phyloP scores from a whole-genome alignment of 495 filamentous ascomycete genomes.

The Pyronema domesticum region DNA sequence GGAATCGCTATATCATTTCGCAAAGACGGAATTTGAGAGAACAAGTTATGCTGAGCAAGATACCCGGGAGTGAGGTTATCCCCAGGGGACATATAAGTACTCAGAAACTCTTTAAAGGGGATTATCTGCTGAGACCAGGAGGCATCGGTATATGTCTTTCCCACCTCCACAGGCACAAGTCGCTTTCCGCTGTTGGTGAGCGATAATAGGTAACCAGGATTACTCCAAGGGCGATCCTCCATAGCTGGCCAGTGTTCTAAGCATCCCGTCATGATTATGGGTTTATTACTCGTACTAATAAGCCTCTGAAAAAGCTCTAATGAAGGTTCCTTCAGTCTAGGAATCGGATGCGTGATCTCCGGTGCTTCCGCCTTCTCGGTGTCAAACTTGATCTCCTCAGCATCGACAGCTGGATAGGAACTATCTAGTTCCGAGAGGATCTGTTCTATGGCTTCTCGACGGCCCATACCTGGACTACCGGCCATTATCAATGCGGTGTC shows the following conservation, averaged over 20 bases:
- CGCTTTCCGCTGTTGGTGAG: conserved; percentile 60
- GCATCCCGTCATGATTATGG: conserved; percentile 50
- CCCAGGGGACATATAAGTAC: conserved; percentile 10
- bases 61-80: conserved; percentile 38
- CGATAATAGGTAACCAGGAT: conserved; percentile 52
- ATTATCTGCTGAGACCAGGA: conserved; percentile 77
- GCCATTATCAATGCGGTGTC: conserved; percentile 73
- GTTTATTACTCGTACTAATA: conserved; percentile 35
- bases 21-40: conserved; percentile 64
- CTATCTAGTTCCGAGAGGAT: conserved; percentile 26
- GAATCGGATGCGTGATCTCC: conserved; percentile 26
- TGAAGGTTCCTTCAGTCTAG: conserved; percentile 25
- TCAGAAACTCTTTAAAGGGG: conserved; percentile 53
- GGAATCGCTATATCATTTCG: conserved; percentile 61
- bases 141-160: conserved; percentile 68
- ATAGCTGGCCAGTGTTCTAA: conserved; percentile 63
- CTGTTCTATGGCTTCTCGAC: conserved; percentile 39
- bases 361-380: not conserved
- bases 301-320: conserved; percentile 49
- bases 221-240: conserved; percentile 49
- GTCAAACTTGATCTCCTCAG: not conserved
- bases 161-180: conserved; percentile 78
- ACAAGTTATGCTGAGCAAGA: conserved; percentile 77
- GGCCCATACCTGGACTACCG: conserved; percentile 38
- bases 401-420: not conserved